A percentile compares a stretch with the other conserved stretches of the same genome.
Conservation (phyloP, 495 filamentous ascomycete species). For the Aspergillus saccharolyticus region DNA sequence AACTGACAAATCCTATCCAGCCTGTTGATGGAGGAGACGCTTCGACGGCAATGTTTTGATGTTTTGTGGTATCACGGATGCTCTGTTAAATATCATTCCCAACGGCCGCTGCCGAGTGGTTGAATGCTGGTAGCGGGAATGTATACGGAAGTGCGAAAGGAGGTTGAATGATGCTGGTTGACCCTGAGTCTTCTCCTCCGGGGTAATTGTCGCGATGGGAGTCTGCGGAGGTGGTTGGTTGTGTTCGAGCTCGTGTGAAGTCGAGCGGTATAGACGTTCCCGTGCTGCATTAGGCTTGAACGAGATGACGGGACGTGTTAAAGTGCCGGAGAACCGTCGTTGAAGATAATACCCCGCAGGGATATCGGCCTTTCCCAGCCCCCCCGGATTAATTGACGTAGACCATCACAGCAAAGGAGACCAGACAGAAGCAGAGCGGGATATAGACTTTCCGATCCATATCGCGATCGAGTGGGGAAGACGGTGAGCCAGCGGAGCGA, state of each 20-base stretch:
- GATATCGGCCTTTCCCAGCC: neutral
- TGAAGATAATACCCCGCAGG: neutral
- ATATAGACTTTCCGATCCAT: constrained; percentile 40
- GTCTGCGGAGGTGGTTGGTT: neutral
- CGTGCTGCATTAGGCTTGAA: neutral
- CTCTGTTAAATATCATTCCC: neutral
- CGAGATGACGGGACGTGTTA: neutral
- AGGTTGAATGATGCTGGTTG: neutral
- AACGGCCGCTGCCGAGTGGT: neutral
- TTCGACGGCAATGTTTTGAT: neutral
- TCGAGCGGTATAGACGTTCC: neutral
- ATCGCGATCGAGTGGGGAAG: constrained; percentile 19
- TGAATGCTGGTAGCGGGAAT: neutral
- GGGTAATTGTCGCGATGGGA: neutral
- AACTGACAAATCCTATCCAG: neutral
- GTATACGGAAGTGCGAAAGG: neutral
- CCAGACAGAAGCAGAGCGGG: constrained; percentile 40
- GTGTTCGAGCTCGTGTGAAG: neutral
- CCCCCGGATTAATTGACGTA: constrained; percentile 26
- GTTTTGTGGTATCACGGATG: neutral
- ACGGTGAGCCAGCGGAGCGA: constrained; percentile 15
- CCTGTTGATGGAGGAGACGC: neutral
- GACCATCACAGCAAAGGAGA: constrained; percentile 42
- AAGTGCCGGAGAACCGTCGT: neutral
- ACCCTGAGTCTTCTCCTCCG: neutral